Percentiles rank a stretch among this genome's conserved stretches.
phyloP scores from a whole-genome alignment of 805 yeast species.

The Starmerella ratchasimensis region DNA sequence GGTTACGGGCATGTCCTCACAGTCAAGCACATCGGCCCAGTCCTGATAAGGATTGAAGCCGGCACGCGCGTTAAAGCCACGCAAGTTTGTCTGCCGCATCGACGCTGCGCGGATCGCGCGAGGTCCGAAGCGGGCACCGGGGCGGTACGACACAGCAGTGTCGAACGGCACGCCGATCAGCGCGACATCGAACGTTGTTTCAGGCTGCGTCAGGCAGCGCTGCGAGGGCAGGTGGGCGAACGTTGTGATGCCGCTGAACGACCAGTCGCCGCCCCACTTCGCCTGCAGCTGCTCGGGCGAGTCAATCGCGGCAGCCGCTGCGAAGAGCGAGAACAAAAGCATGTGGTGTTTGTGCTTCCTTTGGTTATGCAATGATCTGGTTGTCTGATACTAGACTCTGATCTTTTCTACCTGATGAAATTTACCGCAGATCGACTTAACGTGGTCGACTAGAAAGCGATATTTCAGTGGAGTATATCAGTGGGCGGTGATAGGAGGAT shows the following conservation, averaged over 20 bases:
- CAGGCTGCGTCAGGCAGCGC: constrained; percentile 41
- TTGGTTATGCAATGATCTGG: too few relatives aligned
- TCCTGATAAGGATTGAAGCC: constrained; percentile 44
- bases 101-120: constrained; percentile 28
- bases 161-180: constrained; percentile 73
- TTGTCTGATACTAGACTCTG: too few relatives aligned
- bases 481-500: too few relatives aligned
- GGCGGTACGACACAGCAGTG: constrained; percentile 63
- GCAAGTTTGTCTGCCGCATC: constrained; percentile 45
- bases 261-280: constrained; percentile 66
- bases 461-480: too few relatives aligned
- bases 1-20: constrained; percentile 56
- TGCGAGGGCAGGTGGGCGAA: constrained; percentile 61
- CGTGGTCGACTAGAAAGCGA: too few relatives aligned
- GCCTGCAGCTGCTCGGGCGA: constrained; percentile 30
- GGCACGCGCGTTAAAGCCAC: constrained; percentile 62
- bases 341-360: too few relatives aligned
- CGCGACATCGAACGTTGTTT: constrained; percentile 47
- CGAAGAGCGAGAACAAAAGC: background rate
- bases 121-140: constrained; percentile 79
- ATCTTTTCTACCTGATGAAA: too few relatives aligned
- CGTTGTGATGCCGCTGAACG: constrained; percentile 31
- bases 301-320: constrained; percentile 8
- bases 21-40: constrained; percentile 45
- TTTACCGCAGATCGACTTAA: too few relatives aligned